Base-by-base conservation (phyloP, 106 monocot genomes). In the Apostasia shenzhenica region DNA sequence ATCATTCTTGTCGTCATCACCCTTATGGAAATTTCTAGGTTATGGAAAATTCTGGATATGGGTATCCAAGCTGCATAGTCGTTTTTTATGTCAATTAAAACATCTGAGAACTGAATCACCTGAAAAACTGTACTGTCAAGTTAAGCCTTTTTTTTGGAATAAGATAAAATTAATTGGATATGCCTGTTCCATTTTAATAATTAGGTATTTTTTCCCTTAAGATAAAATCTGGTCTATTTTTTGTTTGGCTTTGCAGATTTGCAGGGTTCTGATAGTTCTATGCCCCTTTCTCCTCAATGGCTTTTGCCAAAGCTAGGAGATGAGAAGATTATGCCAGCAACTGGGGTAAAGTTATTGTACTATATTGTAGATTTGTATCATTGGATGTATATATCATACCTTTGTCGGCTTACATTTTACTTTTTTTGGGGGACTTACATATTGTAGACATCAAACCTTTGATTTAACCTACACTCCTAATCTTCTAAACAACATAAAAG, bases 231-330 rank as follows among this genome's bases (percentile, higher is more conserved):
- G 48, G 48, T 65, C 65, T 48, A 48, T 14, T 1, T 65, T 65
- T 65, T 42, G 13, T 45, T 47, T 48, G 14, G 6, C 26, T 75
- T 71, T 85, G 75, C 86, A 99, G 92, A 92, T 12, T 66, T 82
- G 79, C 89, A 81, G 51, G 82, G 76, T 43, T 44, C 76, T 71
- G 92, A 92, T 14, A 79, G 67, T 77, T 57, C 80, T 47, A 69
- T 87, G 54, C 97, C 97, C n/a, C 87, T 99, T 76, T 99, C 97
- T 75, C 97, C 92, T 70, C 92, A 92, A 63, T 99, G 97, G 97
- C 97, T 99, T 81, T 75, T 90, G 70, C 77, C 92, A 68, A 90
- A 94, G 72, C 76, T 76, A 72, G 89, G 75, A 43, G 94, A 90
- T 56, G 84, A 56, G 46, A 94, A 81, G 79, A 70, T 77, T 74